phyloP scores from a whole-genome alignment of 257 asterid species.

The Capsicum baccatum region DNA sequence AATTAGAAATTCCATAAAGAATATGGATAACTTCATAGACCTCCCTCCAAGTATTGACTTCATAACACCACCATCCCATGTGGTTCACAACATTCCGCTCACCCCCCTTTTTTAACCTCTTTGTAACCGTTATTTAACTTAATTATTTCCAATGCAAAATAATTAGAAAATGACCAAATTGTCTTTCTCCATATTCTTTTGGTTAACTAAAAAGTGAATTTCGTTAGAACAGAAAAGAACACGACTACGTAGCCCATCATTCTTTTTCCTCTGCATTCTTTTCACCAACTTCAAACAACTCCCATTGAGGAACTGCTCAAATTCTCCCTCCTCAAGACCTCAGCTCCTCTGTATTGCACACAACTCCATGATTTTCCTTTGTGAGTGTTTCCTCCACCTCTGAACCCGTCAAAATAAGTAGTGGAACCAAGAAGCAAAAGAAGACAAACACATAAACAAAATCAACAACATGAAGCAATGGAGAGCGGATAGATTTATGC shows the following conservation, averaged over 20 bases:
- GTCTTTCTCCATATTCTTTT: not conserved
- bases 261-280: not conserved
- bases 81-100: not conserved
- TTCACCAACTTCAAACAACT: not conserved
- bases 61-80: not conserved
- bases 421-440: not conserved
- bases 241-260: not conserved
- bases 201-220: not conserved
- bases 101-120: not conserved
- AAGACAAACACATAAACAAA: slow-evolving; percentile 6
- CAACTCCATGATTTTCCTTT: not conserved
- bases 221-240: not conserved
- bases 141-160: not conserved
- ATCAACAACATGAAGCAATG: not conserved
- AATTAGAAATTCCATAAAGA: not conserved
- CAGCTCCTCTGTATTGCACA: not conserved
- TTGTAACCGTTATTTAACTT: not conserved
- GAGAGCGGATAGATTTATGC: not conserved
- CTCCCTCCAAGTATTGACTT: not conserved
- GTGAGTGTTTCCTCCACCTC: not conserved
- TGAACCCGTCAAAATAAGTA: not conserved
- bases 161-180: not conserved
- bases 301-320: not conserved
- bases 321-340: not conserved
- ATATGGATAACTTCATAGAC: not conserved